Base-by-base conservation (phyloP, 78 protist species). In the Capsaspora owczarzaki region DNA sequence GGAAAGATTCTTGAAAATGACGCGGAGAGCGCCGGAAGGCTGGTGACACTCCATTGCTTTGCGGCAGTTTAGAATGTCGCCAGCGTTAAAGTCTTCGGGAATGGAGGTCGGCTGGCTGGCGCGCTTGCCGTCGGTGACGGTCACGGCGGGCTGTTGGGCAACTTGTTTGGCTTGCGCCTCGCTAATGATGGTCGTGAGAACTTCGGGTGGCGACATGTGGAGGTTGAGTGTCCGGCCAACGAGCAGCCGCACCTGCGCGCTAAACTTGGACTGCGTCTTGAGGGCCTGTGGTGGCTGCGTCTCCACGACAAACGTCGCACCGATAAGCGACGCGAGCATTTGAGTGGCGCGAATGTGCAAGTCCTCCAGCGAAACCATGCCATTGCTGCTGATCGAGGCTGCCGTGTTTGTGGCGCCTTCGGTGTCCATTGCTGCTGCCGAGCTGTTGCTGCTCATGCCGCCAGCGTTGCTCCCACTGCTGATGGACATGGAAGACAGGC, bases 271-370 rank as follows among this genome's bases (percentile, higher is more conserved):
- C 77, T 41, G 56, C 23, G 77, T 72, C 77, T 44, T 42, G 43
- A 72, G 51, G 6, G 44, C 56, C 77, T 72, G 77, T 14, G 77
- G 77, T 33, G 77, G 77, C 56, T 72, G 77, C 60, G 2, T 20
- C 2, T 43, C 77, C 14, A 72, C 10, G 20, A 72, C 61, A 4
- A 72, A 44, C 35, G 74, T 38, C 41, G 51, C 5, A 5, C 25
- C 41, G 74, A 31, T 33, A 29, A 38, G 74, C 33, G 41, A 66
- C 40, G 23, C 22, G 42, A 14, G 42, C 74, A 33, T 2, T 35
- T 20, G 74, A 12, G 5, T 2, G 33, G 6, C 42, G 42, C 2
- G 70, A 8, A 22, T 6, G 35, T 6, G 70, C 70, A 61, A 8
- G 70, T 61, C 41, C 70, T n/a, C n/a, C n/a, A n/a, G n/a, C n/a